A percentile compares a stretch with the other conserved stretches of the same genome.
phyloP scores from a whole-genome alignment of 176 grass and related monocot genomes.

The Oryza glaberrima region DNA sequence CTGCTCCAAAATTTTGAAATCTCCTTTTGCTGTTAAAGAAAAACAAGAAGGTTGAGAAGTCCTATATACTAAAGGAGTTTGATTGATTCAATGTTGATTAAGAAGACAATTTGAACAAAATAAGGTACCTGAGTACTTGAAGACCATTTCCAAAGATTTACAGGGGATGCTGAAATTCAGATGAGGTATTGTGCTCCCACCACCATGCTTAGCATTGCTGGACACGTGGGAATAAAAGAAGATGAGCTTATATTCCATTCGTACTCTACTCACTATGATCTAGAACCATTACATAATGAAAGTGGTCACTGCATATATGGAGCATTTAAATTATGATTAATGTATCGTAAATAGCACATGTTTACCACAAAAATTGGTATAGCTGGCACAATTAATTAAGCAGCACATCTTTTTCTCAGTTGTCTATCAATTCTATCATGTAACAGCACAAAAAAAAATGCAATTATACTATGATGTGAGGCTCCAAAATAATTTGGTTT shows the following conservation, averaged over 20 bases:
- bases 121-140: conserved; percentile 72
- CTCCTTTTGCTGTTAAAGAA: conserved; percentile 50
- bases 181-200: conserved; percentile 84
- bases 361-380: conserved; percentile 7
- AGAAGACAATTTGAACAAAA: conserved; percentile 24
- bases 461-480: background rate
- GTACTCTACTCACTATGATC: background rate
- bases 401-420: background rate
- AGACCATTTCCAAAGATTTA: conserved; percentile 65
- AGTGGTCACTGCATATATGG: background rate
- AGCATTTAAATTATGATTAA: conserved; percentile 4
- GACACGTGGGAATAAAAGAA: conserved; percentile 33
- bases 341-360: background rate
- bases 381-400: background rate
- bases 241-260: background rate
- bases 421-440: background rate
- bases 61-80: conserved; percentile 13
- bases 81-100: background rate
- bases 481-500: conserved; percentile 17
- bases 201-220: conserved; percentile 96
- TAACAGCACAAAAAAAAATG: background rate
- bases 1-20: conserved; percentile 56
- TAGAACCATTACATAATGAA: conserved; percentile 28
- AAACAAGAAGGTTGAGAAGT: conserved; percentile 19
- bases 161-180: conserved; percentile 96